These are phyloP conservation scores for Furcasterigmium furcatum DNA, from an alignment of 2,329 filamentous ascomycete species.

Conservation along the genomic window DNA sequence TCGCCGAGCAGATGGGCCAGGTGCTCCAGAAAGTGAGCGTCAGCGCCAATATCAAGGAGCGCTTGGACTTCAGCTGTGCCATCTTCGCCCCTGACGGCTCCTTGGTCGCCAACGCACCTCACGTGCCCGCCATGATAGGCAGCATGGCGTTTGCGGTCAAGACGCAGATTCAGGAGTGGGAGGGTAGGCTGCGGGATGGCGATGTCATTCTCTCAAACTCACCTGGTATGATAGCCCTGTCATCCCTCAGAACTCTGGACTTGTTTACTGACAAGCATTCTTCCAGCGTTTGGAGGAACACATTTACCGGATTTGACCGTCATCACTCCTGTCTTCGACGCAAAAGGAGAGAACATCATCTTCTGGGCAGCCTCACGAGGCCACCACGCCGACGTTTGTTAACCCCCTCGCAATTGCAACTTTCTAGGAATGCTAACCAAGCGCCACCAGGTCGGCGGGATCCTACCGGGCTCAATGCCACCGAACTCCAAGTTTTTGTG, in stretches of 20 bases:
- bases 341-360: slow-evolving; percentile 32
- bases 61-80: slow-evolving; percentile 78
- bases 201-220: slow-evolving; percentile 33
- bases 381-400: slow-evolving; percentile 63
- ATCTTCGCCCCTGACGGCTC: slow-evolving; percentile 73
- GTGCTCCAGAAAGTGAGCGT: slow-evolving; percentile 78
- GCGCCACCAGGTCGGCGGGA: slow-evolving; percentile 59
- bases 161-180: slow-evolving; percentile 62
- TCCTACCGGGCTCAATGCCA: slow-evolving; percentile 80
- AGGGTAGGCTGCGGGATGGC: slow-evolving; percentile 29
- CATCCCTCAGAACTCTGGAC: not conserved
- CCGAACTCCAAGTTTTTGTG: slow-evolving; percentile 65
- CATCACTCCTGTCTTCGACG: slow-evolving; percentile 29
- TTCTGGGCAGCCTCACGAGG: slow-evolving; percentile 63
- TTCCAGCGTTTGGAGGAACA: slow-evolving; percentile 27
- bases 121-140: slow-evolving; percentile 73
- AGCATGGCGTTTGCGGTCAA: slow-evolving; percentile 78
- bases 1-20: slow-evolving; percentile 80
- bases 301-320: slow-evolving; percentile 35
- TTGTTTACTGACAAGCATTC: slow-evolving; percentile 5
- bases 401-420: too few species aligned
- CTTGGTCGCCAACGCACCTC: slow-evolving; percentile 71
- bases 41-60: slow-evolving; percentile 76
- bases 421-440: not conserved
- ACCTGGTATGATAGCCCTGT: not conserved